These are phyloP conservation scores for Taxillus chinensis DNA, from an alignment of 164 flowering plant species.

Conservation along the genomic window DNA sequence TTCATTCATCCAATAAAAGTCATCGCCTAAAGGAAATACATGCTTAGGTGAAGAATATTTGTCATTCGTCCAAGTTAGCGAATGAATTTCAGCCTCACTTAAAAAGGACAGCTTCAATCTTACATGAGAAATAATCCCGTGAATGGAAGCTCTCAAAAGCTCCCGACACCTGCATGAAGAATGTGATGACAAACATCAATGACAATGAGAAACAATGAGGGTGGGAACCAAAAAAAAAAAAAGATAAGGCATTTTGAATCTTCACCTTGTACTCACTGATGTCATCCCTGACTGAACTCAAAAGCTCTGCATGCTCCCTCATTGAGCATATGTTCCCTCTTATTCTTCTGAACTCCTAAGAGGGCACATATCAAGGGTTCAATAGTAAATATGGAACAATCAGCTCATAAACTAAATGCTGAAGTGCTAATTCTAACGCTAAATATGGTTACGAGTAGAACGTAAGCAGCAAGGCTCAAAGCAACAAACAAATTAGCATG, in stretches of 20 bases:
- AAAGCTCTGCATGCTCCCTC: conserved; percentile 96
- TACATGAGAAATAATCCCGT: conserved; percentile 91
- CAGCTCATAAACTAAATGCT: too few relatives aligned
- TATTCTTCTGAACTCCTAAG: conserved; percentile 77
- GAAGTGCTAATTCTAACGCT: too few relatives aligned
- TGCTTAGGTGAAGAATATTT: too few relatives aligned
- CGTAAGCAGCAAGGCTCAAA: too few relatives aligned
- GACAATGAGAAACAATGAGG: neutral
- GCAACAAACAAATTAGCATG: too few relatives aligned
- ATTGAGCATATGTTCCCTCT: conserved; percentile 86
- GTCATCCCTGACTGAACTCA: conserved; percentile 93
- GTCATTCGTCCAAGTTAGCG: too few relatives aligned
- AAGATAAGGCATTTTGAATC: neutral
- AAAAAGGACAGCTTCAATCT: conserved; percentile 13
- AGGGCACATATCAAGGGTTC: conserved; percentile 4
- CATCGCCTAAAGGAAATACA: too few relatives aligned
- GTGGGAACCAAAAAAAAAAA: neutral
- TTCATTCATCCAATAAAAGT: too few relatives aligned
- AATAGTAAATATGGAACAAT: too few relatives aligned
- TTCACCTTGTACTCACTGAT: conserved; percentile 90
- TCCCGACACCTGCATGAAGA: conserved; percentile 68
- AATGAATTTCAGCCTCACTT: neutral
- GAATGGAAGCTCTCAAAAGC: conserved; percentile 80
- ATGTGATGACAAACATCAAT: conserved; percentile 3
- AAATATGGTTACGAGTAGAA: too few relatives aligned